A percentile compares a stretch with the other conserved stretches of the same genome.
Conservation (phyloP, 2,329 filamentous ascomycete species). For the Tympanopsis confertula region DNA sequence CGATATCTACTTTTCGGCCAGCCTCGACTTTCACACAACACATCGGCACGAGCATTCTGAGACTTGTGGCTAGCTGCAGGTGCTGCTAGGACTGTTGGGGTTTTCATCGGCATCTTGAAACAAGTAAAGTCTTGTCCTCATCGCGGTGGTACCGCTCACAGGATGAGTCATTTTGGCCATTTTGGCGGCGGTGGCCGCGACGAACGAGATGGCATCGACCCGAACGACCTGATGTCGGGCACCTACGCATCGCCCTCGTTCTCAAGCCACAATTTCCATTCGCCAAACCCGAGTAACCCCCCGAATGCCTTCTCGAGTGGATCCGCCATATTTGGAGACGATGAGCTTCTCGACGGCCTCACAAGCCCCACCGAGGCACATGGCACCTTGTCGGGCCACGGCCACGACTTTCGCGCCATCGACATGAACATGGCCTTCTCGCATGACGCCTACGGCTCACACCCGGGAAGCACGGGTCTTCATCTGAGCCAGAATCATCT, state of each 20-base stretch:
- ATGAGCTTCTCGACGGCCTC: conserved; percentile 73
- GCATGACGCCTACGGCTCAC: conserved; percentile 37
- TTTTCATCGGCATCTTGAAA: too few species aligned
- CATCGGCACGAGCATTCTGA: too few species aligned
- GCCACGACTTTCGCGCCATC: conserved; percentile 44
- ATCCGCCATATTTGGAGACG: conserved; percentile 71
- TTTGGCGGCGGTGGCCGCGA: conserved; percentile 42
- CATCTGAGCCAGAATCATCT: conserved; percentile 59
- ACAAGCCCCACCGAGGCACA: conserved; percentile 41
- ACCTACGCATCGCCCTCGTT: conserved; percentile 49
- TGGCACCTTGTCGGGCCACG: conserved; percentile 35
- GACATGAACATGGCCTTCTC: conserved; percentile 44
- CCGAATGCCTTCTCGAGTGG: conserved; percentile 66
- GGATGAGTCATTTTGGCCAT: conserved; percentile 29
- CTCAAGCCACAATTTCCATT: conserved; percentile 46
- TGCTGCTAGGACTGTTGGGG: too few species aligned
- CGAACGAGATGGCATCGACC: conserved; percentile 58
- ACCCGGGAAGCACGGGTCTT: conserved; percentile 42
- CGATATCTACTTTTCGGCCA: too few species aligned
- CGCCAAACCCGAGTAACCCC: conserved; percentile 39
- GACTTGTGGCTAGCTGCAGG: too few species aligned
- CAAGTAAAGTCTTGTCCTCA: too few species aligned
- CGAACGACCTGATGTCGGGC: conserved; percentile 67
- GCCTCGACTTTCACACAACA: too few species aligned
- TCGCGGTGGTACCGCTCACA: too few species aligned